Percentiles rank a stretch among this genome's conserved stretches.
Evolutionary conservation across 768 basidiomycete genomes (phyloP).

Genomic region (Russula griseocarnosa): DNA sequence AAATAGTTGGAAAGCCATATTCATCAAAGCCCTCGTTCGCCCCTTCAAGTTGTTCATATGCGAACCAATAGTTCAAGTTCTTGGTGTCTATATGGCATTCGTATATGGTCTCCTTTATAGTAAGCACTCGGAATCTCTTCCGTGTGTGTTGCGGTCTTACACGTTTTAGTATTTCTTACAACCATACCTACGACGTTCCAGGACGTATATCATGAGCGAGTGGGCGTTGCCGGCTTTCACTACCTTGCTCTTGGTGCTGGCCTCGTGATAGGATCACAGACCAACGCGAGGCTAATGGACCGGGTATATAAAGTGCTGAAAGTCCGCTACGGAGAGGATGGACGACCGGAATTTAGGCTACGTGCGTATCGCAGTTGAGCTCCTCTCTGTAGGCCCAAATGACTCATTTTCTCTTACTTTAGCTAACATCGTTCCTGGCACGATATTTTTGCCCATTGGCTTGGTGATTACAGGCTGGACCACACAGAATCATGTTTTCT

Average conservation of each 20-base stretch:
- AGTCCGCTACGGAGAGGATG: conserved; percentile 49
- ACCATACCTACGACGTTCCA: conserved; percentile 59
- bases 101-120: conserved; percentile 46
- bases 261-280: conserved; percentile 45
- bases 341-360: conserved; percentile 53
- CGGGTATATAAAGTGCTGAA: conserved; percentile 50
- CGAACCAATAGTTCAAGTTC: conserved; percentile 65
- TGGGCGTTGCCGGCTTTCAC: conserved; percentile 61
- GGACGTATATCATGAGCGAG: conserved; percentile 48
- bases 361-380: conserved; percentile 35
- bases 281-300: conserved; percentile 59
- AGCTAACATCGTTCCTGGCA: conserved; percentile 60
- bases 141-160: background rate
- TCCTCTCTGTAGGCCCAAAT: too few relatives aligned
- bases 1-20: conserved; percentile 49
- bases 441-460: conserved; percentile 59
- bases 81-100: conserved; percentile 67
- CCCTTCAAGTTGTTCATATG: conserved; percentile 59
- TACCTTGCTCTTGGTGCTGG: conserved; percentile 71
- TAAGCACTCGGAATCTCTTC: conserved; percentile 1
- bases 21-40: conserved; percentile 53
- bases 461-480: conserved; percentile 71
- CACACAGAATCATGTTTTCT: conserved; percentile 52
- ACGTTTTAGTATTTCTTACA: conserved; percentile 55
- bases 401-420: background rate